Base-by-base conservation (phyloP, 208 protist species). In the Polymyxa betae region DNA sequence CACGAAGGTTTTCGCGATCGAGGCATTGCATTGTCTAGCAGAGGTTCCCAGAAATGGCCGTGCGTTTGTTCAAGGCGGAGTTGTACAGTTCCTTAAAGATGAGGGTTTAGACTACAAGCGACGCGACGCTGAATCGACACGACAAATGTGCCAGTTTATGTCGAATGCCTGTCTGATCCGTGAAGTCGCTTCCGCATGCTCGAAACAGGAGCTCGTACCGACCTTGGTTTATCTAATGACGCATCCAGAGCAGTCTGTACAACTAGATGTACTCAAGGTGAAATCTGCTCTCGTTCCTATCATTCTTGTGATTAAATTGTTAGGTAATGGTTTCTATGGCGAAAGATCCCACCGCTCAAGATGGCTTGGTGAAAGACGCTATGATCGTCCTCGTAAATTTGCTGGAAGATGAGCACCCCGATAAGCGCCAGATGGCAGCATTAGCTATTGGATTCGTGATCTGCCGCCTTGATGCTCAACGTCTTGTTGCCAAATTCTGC, bases 21-120 rank as follows among this genome's bases (percentile, higher is more conserved):
- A 82, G n/a, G 72, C 72, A 35, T 43, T 82, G 72, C 72, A 82
- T 43, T 82, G 72, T 43, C 72, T 82, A n/a, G 72, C 72, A 5
- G 72, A 82, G 72, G 72, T 82, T 35, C 72, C 72, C 5, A 5
- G 72, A 5, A 82, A 82, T n/a, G 72, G 72, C n/a, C 72, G 72
- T 20, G 72, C 72, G 16, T 82, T 82, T 43, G 35, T 82, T n/a
- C 5, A 82, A 5, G 72, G 72, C 72, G 72, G 72, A 5, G 72
- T 82, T 5, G 72, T 82, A 20, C 72, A 82, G 72, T 82, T 82
- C 72, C 72, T 82, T 5, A 82, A 82, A n/a, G 72, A 82, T 43
- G 72, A 82, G n/a, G 72, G 72, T 20, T n/a, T 82, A 5, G 72
- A 82, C n/a, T 82, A 82, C n/a, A 82, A 82, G 72, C 72, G 72